Evolutionary conservation across 202 grass and related monocot genomes (phyloP).

Genomic region (Zoysia matrella): DNA sequence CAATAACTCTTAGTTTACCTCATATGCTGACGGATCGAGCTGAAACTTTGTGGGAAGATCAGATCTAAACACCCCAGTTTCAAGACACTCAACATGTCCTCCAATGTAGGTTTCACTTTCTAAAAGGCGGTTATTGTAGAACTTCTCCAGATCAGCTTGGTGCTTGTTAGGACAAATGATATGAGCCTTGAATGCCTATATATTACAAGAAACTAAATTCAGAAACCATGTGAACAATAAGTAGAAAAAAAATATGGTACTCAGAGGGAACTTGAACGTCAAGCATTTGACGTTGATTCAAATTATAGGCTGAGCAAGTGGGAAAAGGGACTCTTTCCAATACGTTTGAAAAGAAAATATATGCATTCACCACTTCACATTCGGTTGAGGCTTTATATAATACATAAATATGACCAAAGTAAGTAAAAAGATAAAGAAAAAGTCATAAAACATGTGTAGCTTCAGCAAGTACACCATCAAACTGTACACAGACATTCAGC

Average conservation of each 20-base stretch:
- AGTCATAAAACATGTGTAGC: conserved; percentile 1
- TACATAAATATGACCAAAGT: neutral
- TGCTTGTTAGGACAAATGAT: conserved; percentile 99
- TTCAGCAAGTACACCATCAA: neutral
- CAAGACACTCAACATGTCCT: conserved; percentile 98
- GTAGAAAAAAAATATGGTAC: neutral
- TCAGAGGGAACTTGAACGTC: neutral
- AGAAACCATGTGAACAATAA: conserved; percentile 43
- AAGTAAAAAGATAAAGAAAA: conserved; percentile 20
- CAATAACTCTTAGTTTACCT: conserved; percentile 52
- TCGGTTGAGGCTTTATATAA: conserved; percentile 12
- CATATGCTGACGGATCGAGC: conserved; percentile 77
- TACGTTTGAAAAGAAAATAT: neutral
- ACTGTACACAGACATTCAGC: no score
- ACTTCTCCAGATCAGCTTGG: conserved; percentile 87
- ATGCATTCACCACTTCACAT: conserved; percentile 16
- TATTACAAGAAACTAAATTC: conserved; percentile 48
- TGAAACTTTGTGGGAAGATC: conserved; percentile 98
- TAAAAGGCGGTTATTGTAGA: conserved; percentile 85
- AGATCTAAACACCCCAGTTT: conserved; percentile 99
- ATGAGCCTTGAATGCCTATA: conserved; percentile 89
- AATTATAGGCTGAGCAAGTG: conserved; percentile 22
- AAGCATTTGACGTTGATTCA: conserved; percentile 16
- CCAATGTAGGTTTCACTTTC: conserved; percentile 99
- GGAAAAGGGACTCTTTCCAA: neutral